Base-by-base conservation (phyloP, 495 filamentous ascomycete species). In the Patellaria atrata region DNA sequence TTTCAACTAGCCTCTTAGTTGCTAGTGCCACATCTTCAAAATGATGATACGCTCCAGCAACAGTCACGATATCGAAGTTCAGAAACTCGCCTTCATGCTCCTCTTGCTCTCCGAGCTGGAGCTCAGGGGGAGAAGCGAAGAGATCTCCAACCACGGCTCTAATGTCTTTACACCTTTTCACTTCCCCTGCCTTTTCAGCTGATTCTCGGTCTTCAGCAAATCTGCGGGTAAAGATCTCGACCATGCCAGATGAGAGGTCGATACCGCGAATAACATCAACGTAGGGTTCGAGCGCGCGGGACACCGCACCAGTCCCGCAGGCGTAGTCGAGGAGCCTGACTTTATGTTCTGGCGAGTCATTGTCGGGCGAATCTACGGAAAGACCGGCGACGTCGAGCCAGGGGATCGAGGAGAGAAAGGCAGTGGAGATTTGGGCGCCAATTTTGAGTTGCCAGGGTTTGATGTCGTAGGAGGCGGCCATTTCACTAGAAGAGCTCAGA, bases 251-350 rank as follows among this genome's bases (percentile, higher is more conserved):
- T 2, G 75, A 74, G 44, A 82, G 52, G 52, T 83, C 78, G 22
- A 83, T 57, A 24, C 78, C 78, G 12, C 70, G 47, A 16, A 72
- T 66, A 35, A 70, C 58, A 0, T 67, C 73, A 7, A 73, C 65
- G 37, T 70, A 75, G 4, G 73, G 71, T 9, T 63, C 68, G 15
- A 79, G 56, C 21, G 70, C 69, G 41, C 62, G 55, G 4, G 71
- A 72, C 41, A 81, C 61, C 41, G 63, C 36, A 3, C 79, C 80
- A 12, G 77, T 72, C 3, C 80, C 80, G 39, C 76, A 82, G 28
- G 80, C 80, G 55, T 83, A 86, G 43, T 86, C 80, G 7, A 86
- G 57, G 31, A 82, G 47, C 21, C 65, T 62, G 27, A 79, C 58
- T 18, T 66, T 55, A 37, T 62, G 12, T 39, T 48, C 22, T 47